Percentiles rank a stretch among this genome's conserved stretches.
Conservation (phyloP, 2,329 filamentous ascomycete species). For the Cercospora brassicicola region DNA sequence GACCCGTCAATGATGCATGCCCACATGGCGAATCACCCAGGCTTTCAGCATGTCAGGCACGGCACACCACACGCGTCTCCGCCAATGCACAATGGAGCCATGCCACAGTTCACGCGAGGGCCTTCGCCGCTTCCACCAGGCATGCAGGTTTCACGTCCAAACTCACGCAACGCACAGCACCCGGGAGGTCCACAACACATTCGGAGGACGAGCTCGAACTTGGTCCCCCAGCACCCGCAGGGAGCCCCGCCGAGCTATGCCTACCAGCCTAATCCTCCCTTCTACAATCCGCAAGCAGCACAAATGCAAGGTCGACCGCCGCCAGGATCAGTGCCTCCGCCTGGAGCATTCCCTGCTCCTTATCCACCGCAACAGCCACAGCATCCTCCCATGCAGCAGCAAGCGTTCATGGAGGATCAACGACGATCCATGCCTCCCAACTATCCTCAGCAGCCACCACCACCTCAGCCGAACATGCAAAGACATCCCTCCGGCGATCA, state of each 20-base stretch:
- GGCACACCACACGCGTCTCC: slow-evolving; percentile 83
- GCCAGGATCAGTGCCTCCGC: slow-evolving; percentile 28
- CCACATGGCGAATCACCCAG: slow-evolving; percentile 53
- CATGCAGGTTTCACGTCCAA: slow-evolving; percentile 64
- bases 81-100: slow-evolving; percentile 72
- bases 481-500: slow-evolving; percentile 30
- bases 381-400: slow-evolving; percentile 60
- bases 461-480: slow-evolving; percentile 57
- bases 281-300: slow-evolving; percentile 67
- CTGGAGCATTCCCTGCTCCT: slow-evolving; percentile 33
- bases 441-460: slow-evolving; percentile 57
- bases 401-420: slow-evolving; percentile 74
- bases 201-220: slow-evolving; percentile 71
- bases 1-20: slow-evolving; percentile 53
- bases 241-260: slow-evolving; percentile 60
- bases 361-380: slow-evolving; percentile 34
- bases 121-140: slow-evolving; percentile 79
- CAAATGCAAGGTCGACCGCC: slow-evolving; percentile 46
- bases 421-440: slow-evolving; percentile 70
- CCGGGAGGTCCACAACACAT: slow-evolving; percentile 63
- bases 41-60: slow-evolving; percentile 79
- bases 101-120: slow-evolving; percentile 68
- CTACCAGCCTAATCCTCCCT: slow-evolving; percentile 81
- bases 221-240: slow-evolving; percentile 63
- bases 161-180: slow-evolving; percentile 69